A percentile compares a stretch with the other conserved stretches of the same genome.
Evolutionary conservation across 192 early-diverging fungal genomes (phyloP).

Genomic region (Podila epigama): DNA sequence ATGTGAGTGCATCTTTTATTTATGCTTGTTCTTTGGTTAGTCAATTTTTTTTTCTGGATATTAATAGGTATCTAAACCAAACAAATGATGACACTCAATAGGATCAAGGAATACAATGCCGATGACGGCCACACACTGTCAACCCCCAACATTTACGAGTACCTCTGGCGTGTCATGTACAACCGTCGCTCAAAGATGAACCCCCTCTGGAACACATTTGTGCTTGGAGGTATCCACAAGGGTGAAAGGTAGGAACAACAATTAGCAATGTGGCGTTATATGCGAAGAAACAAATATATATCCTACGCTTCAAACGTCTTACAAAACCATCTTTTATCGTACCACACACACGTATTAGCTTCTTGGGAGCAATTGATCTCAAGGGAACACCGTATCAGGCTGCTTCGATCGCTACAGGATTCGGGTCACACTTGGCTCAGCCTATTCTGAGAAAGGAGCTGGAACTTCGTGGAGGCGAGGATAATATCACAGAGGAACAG

Average conservation of each 20-base stretch:
- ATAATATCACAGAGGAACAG: constrained; percentile 89
- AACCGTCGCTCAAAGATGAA: constrained; percentile 85
- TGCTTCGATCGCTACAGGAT: constrained; percentile 93
- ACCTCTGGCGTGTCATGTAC: constrained; percentile 92
- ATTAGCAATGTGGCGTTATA: too few relatives aligned
- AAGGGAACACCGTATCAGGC: constrained; percentile 94
- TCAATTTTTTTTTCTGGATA: not conserved
- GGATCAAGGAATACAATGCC: constrained; percentile 85
- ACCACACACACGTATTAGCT: constrained; percentile 28
- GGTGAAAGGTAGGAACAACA: constrained; percentile 66
- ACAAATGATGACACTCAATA: constrained; percentile 22
- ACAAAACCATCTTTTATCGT: not conserved
- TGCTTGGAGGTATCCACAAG: constrained; percentile 87
- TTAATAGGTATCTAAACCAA: not conserved
- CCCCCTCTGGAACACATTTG: constrained; percentile 95
- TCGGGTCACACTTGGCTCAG: constrained; percentile 88
- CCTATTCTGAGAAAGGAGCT: constrained; percentile 93
- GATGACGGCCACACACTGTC: constrained; percentile 90
- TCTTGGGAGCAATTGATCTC: constrained; percentile 93
- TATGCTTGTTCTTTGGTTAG: constrained; percentile 3
- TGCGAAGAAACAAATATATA: too few relatives aligned
- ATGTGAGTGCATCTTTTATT: constrained; percentile 56
- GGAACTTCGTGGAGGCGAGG: constrained; percentile 76
- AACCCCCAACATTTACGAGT: constrained; percentile 91
- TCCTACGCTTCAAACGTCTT: too few relatives aligned